phyloP scores from a whole-genome alignment of 768 basidiomycete genomes.

The Leccinum uliginosum region DNA sequence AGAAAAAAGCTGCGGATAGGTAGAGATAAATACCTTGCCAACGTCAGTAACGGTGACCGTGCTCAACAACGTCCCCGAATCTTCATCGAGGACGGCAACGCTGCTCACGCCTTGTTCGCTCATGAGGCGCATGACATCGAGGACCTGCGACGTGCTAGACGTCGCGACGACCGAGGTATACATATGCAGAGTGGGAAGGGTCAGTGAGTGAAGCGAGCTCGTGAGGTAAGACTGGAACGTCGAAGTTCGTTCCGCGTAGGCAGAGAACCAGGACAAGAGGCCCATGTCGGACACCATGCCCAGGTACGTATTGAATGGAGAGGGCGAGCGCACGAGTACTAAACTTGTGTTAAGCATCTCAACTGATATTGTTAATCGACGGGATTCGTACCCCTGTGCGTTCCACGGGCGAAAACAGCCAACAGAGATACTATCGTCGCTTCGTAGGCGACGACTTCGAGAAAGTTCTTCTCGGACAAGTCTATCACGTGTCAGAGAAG shows the following conservation, averaged over 20 bases:
- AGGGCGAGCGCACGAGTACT: conserved; percentile 55
- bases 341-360: conserved; percentile 1
- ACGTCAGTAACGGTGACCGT: conserved; percentile 82
- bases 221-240: conserved; percentile 38
- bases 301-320: conserved; percentile 44
- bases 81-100: conserved; percentile 71
- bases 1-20: neutral
- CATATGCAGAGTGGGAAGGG: conserved; percentile 63
- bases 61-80: conserved; percentile 57
- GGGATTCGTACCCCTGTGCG: conserved; percentile 56
- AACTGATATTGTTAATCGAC: neutral
- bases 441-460: conserved; percentile 57
- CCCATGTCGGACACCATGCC: conserved; percentile 75
- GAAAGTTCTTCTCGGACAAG: conserved; percentile 80
- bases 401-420: conserved; percentile 62
- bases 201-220: conserved; percentile 51
- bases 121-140: conserved; percentile 84
- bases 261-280: conserved; percentile 65
- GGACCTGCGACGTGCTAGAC: conserved; percentile 54
- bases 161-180: conserved; percentile 61
- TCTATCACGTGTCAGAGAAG: conserved; percentile 39
- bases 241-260: conserved; percentile 43
- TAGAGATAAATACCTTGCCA: conserved; percentile 49
- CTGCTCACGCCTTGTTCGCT: conserved; percentile 83
- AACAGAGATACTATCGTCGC: conserved; percentile 63